A percentile compares a stretch with the other conserved stretches of the same genome.
Evolutionary conservation across 495 filamentous ascomycete genomes (phyloP).

Genomic region (Aspergillus mulundensis): DNA sequence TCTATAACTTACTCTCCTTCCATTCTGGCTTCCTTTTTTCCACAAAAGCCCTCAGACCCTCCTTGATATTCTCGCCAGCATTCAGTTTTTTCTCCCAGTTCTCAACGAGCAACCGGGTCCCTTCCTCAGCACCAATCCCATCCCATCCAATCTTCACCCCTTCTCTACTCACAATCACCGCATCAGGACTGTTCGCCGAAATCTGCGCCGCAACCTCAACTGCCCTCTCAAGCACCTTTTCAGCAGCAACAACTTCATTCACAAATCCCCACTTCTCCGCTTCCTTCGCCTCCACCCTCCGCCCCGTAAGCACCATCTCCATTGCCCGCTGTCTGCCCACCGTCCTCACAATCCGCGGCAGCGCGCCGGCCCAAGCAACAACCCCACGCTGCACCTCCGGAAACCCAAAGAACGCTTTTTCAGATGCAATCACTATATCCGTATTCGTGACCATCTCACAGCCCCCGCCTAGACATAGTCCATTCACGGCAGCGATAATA

Average conservation of each 20-base stretch:
- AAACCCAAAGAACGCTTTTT: constrained; percentile 54
- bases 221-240: constrained; percentile 47
- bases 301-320: constrained; percentile 70
- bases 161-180: constrained; percentile 64
- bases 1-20: constrained; percentile 71
- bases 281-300: constrained; percentile 52
- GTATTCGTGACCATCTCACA: constrained; percentile 70
- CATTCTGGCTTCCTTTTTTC: constrained; percentile 75
- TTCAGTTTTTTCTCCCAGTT: constrained; percentile 59
- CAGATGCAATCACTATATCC: constrained; percentile 62
- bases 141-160: constrained; percentile 72
- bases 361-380: constrained; percentile 64
- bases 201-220: constrained; percentile 45
- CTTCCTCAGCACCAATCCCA: constrained; percentile 62
- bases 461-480: constrained; percentile 70
- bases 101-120: constrained; percentile 51
- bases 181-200: constrained; percentile 64
- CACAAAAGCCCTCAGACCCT: constrained; percentile 76
- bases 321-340: constrained; percentile 67
- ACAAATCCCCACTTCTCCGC: constrained; percentile 67
- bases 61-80: constrained; percentile 72
- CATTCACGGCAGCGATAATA: constrained; percentile 72
- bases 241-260: constrained; percentile 59
- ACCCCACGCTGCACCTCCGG: constrained; percentile 73
- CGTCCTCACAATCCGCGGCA: constrained; percentile 66